Evolutionary conservation across 148 eudicot genomes (phyloP).

Genomic region (Dianthus caryophyllus): DNA sequence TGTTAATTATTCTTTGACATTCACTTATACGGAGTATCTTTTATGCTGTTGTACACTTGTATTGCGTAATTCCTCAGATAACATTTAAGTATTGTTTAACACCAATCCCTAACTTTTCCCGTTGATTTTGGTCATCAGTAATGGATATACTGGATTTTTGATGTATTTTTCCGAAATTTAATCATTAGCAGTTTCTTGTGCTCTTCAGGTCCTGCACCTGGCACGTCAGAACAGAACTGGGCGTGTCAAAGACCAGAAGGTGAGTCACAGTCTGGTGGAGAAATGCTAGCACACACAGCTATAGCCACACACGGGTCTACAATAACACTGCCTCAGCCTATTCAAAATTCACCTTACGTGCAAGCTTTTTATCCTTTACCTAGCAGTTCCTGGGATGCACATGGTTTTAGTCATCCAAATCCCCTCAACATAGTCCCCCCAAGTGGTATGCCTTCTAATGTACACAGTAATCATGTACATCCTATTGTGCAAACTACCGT

Average conservation of each 20-base stretch:
- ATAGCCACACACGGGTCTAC: conserved; percentile 44
- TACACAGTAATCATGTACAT: conserved; percentile 43
- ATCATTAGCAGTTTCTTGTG: conserved; percentile 11
- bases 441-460: conserved; percentile 33
- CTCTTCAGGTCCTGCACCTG: conserved; percentile 31
- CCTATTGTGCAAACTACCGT: conserved; percentile 71
- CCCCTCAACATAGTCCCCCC: conserved; percentile 39
- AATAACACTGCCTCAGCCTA: conserved; percentile 44
- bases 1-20: neutral
- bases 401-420: conserved; percentile 43
- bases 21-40: neutral
- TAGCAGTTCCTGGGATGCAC: conserved; percentile 64
- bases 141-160: neutral
- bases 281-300: conserved; percentile 32
- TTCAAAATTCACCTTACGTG: conserved; percentile 42
- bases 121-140: too few relatives aligned
- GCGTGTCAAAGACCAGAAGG: conserved; percentile 44
- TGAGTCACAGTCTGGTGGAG: conserved; percentile 41
- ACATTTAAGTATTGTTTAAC: neutral
- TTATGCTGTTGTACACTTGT: conserved; percentile 3
- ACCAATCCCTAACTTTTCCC: too few relatives aligned
- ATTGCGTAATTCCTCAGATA: neutral
- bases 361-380: conserved; percentile 65
- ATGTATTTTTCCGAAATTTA: neutral
- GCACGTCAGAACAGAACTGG: conserved; percentile 50